These are phyloP conservation scores for Psidium guajava DNA, from an alignment of 345 rosid genomes.

Conservation along the genomic window DNA sequence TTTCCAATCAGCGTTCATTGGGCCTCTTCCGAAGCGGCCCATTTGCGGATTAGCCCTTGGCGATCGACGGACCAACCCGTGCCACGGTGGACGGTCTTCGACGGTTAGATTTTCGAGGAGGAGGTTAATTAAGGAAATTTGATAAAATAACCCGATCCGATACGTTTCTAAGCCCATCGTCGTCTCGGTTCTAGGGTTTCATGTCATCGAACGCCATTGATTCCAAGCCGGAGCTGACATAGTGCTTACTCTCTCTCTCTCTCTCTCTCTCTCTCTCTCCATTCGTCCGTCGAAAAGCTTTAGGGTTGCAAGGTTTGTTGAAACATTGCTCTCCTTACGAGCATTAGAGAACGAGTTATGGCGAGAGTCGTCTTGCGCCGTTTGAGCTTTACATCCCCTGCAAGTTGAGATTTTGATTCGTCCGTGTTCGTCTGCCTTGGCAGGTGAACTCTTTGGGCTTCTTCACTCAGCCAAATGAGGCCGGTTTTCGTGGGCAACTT, in stretches of 20 bases:
- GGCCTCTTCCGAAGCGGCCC: neutral
- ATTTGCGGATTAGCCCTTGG: neutral
- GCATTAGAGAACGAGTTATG: neutral
- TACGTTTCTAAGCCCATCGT: neutral
- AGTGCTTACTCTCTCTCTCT: neutral
- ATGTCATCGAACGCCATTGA: neutral
- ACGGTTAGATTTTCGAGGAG: neutral
- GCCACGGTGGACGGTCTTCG: neutral
- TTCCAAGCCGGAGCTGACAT: neutral
- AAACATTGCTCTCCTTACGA: neutral
- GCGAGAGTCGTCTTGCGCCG: neutral
- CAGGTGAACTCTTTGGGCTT: neutral
- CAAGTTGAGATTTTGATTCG: neutral
- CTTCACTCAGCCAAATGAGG: constrained; percentile 18
- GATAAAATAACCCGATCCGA: neutral
- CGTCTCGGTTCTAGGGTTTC: neutral
- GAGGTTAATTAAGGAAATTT: neutral
- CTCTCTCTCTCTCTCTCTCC: neutral
- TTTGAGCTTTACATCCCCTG: neutral
- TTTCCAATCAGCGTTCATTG: neutral
- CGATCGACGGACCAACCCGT: neutral
- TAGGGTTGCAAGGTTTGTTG: neutral
- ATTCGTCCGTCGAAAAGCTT: neutral
- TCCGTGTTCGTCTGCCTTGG: neutral
- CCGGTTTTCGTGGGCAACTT: constrained; percentile 77